Evolutionary conservation across 768 basidiomycete genomes (phyloP), one percentile per base, ranked within the genome.

Genomic region (Tephrocybe sp.): DNA sequence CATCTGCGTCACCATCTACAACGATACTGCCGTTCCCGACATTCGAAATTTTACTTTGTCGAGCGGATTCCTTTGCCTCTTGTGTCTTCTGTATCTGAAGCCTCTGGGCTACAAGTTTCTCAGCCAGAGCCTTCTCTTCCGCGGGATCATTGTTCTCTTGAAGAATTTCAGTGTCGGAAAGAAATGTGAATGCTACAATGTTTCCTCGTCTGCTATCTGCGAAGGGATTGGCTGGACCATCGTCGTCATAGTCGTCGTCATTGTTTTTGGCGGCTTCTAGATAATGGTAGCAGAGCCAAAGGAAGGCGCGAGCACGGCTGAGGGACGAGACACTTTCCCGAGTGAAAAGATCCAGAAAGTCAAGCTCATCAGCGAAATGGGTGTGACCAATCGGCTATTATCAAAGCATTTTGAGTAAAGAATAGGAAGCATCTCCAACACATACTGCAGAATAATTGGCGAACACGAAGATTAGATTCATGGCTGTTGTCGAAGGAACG

Each of bases 231-330:
- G 56, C 49, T 5, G 60, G 59, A 33, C 63, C 60, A 19, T 69
- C 67, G 32, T 64, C 65, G 56, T 76, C 71, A 42, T 75, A 68
- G 54, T 76, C 69, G 35, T 75, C 72, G 34, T 69, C 70, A 33
- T 48, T 56, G 23, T 66, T 59, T 26, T 53, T 55, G 9, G 68
- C 63, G 12, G 68, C 67, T 62, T 90, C 87, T 54, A 89, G 76
- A 62, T 89, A 89, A 61, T 87, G 82, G 69, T 82, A 93, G 61
- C 92, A 78, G 49, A 94, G 76, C 87, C 89, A 92, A 23, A 96
- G 78, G 66, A 96, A 92, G 2, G 86, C 88, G 39, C 71, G 76
- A 6, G 89, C 90, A 39, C 93, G 86, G 45, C 85, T 83, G 5
- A 68, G 64, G 1, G 92, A 92, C 7, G 89, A 84, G 39, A 91